A percentile compares a stretch with the other conserved stretches of the same genome.
Evolutionary conservation across 768 basidiomycete genomes (phyloP).

Genomic region (Lentinula detonsa): DNA sequence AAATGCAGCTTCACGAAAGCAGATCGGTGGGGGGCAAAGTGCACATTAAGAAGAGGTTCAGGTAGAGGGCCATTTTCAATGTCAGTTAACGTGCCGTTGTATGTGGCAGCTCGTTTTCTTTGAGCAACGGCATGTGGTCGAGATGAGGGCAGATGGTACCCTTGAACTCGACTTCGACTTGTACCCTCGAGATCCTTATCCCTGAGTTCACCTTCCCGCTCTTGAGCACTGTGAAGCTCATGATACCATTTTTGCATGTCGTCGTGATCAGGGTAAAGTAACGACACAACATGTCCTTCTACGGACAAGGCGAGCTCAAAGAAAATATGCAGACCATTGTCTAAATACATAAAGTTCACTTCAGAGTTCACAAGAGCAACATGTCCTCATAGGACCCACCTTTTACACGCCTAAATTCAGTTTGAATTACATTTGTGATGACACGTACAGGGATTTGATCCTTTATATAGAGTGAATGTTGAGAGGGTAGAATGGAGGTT

Average conservation of each 20-base stretch:
- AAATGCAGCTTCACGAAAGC: slow-evolving; percentile 4
- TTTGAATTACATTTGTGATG: not conserved
- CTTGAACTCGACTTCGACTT: not conserved
- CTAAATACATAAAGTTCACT: not conserved
- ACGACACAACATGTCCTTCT: not conserved
- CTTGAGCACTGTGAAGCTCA: not conserved
- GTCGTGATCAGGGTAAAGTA: not conserved
- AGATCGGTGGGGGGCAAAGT: not conserved
- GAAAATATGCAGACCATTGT: not conserved
- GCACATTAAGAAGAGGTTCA: too few species aligned
- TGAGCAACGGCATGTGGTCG: too few species aligned
- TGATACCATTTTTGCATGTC: not conserved
- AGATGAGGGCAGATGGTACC: not conserved
- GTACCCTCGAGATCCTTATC: not conserved
- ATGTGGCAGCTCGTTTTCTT: not conserved
- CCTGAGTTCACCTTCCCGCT: not conserved
- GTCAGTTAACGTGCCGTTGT: not conserved
- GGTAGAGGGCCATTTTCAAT: not conserved
- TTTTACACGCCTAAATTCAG: not conserved
- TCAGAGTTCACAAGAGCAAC: not conserved
- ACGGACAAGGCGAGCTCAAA: not conserved
- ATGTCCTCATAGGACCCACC: not conserved
- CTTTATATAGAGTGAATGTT: not conserved
- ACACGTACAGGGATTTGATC: not conserved
- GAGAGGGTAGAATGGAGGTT: not conserved